Evolutionary conservation across 2,329 filamentous ascomycete genomes (phyloP).

Genomic region (Cryoendolithus antarcticus): DNA sequence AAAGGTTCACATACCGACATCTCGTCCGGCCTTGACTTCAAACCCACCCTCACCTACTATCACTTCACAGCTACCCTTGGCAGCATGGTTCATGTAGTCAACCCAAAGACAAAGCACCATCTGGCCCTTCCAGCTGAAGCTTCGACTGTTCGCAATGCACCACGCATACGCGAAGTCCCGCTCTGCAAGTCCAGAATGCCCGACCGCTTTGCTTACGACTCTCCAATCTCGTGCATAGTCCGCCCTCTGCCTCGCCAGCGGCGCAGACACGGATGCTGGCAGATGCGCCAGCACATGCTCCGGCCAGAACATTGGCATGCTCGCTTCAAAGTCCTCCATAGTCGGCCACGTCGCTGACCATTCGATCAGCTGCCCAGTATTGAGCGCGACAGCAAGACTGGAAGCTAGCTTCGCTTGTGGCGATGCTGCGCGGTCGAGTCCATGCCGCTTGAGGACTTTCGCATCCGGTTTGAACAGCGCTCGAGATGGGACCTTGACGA

Average conservation of each 20-base stretch:
- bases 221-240: constrained; percentile 18
- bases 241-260: constrained; percentile 16
- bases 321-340: constrained; percentile 43
- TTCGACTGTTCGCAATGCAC: constrained; percentile 49
- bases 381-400: constrained; percentile 2
- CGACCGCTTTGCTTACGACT: constrained; percentile 6
- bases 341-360: constrained; percentile 44
- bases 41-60: constrained; percentile 40
- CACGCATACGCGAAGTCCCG: constrained; percentile 42
- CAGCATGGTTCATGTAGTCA: constrained; percentile 55
- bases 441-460: constrained; percentile 33
- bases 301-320: constrained; percentile 46
- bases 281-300: constrained; percentile 27
- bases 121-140: constrained; percentile 44
- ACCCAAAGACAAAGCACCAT: constrained; percentile 61
- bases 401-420: constrained; percentile 58
- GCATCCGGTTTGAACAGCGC: constrained; percentile 54
- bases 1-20: constrained; percentile 31
- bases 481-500: constrained; percentile 53
- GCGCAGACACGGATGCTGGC: constrained; percentile 24
- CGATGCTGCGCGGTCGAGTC: constrained; percentile 10
- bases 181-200: constrained; percentile 17
- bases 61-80: constrained; percentile 38
- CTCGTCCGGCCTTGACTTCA: constrained; percentile 39
- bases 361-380: constrained; percentile 1